Evolutionary conservation across 2,329 filamentous ascomycete species (phyloP), one percentile per base, ranked within the genome.

Genomic region (Cryoendolithus antarcticus): DNA sequence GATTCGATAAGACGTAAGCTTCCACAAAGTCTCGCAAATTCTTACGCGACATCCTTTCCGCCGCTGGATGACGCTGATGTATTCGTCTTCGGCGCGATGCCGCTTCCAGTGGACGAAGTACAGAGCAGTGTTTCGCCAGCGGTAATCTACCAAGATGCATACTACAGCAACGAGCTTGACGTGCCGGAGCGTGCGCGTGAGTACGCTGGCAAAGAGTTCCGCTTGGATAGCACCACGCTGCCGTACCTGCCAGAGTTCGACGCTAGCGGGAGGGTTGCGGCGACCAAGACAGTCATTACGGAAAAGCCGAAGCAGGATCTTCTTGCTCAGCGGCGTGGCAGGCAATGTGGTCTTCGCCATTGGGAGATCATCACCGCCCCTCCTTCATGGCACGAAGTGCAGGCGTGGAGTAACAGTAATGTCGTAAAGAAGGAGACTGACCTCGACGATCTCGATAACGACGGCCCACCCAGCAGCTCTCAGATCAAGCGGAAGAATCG

Each of bases 171-270:
- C 19, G 85, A 93, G 45, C 71, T 69, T 36, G 91, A 96, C 60
- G 82, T 95, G 0, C 86, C 88, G 8, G 71, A 80, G 30, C 74
- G 80, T 38, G 62, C 71, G 27, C 72, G 85, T 38, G 86, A 94
- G 59, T 96, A 94, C 62, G 89, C 83, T 5, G 89, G 89, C 3
- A 77, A 78, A 49, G 83, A 93, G 50, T 95, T 93, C 56, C 80
- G 76, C 42, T 64, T 95, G 5, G 73, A 77, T 51, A 80, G 86
- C 43, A 77, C 72, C 39, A 83, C 81, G 1, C 56, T 93, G 6
- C 84, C 83, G 0, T 94, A 78, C 59, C 72, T 96, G 2, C 83
- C 86, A 1, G 66, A 74, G 0, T 96, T 96, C 48, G 49, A 54
- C 41, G 48, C 38, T 9, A 9, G 40, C 32, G 54, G 54, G 3